These are phyloP conservation scores for Beta macrorhiza DNA, from an alignment of 179 eudicot genomes.

Conservation along the genomic window DNA sequence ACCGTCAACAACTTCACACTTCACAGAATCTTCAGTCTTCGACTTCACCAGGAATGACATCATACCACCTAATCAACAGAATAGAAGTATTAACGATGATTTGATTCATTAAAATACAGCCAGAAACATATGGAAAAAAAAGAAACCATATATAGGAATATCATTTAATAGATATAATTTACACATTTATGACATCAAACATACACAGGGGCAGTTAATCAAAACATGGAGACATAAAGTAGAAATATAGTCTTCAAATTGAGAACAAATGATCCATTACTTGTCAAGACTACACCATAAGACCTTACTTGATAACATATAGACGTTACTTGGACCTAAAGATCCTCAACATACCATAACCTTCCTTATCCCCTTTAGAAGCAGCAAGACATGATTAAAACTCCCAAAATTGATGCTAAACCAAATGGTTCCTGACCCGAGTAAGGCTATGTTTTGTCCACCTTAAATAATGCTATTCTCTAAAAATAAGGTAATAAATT, in stretches of 20 bases:
- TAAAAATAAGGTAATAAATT: no score
- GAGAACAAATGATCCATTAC: not conserved
- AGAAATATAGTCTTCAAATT: not conserved
- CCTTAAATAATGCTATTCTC: no score
- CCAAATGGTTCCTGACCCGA: not conserved
- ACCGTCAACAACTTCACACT: constrained; percentile 87
- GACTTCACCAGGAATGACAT: constrained; percentile 86
- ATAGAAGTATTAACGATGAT: not conserved
- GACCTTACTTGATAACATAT: not conserved
- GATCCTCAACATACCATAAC: not conserved
- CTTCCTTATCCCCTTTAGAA: no score
- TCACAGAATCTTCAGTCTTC: constrained; percentile 75
- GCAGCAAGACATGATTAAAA: no score
- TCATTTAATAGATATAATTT: not conserved
- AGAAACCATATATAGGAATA: not conserved
- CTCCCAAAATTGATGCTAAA: not conserved
- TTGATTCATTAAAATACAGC: not conserved
- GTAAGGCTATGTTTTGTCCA: no score
- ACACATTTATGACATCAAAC: not conserved
- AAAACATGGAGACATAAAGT: not conserved
- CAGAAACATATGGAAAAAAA: constrained; percentile 16
- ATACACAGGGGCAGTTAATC: not conserved
- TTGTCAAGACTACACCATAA: not conserved
- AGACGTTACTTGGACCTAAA: not conserved
- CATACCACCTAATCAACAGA: constrained; percentile 69